These are phyloP conservation scores for Pachysandra terminalis DNA, from an alignment of 164 flowering plant genomes.

Conservation along the genomic window DNA sequence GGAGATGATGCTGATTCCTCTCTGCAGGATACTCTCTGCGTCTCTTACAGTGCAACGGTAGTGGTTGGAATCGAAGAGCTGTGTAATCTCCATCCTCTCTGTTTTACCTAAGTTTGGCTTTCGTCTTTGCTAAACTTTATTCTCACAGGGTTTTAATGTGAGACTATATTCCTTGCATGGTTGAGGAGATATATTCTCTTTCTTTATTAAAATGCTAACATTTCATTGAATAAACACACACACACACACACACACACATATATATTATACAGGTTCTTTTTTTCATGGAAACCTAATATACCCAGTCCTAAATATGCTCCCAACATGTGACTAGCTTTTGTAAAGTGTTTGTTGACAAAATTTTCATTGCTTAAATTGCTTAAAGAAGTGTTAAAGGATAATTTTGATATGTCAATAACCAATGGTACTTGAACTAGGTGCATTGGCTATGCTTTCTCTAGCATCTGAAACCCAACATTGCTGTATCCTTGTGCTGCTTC, in stretches of 20 bases:
- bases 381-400: neutral
- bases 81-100: conserved; percentile 4
- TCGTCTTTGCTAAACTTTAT: neutral
- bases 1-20: neutral
- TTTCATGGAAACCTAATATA: neutral
- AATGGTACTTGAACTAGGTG: neutral
- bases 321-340: neutral
- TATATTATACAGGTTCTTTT: too few relatives aligned
- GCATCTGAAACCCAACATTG: too few relatives aligned
- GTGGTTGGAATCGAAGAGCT: neutral
- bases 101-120: neutral
- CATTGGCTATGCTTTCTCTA: neutral
- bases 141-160: too few relatives aligned
- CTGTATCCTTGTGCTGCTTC: too few relatives aligned
- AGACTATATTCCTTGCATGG: neutral
- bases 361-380: neutral
- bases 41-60: neutral
- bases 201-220: neutral
- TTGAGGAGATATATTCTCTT: neutral
- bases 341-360: neutral
- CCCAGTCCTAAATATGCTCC: neutral
- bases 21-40: neutral
- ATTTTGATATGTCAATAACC: neutral
- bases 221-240: too few relatives aligned
- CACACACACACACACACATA: too few relatives aligned